Conservation (phyloP, 129 eudicot species). For the Pittosporum tobira region DNA sequence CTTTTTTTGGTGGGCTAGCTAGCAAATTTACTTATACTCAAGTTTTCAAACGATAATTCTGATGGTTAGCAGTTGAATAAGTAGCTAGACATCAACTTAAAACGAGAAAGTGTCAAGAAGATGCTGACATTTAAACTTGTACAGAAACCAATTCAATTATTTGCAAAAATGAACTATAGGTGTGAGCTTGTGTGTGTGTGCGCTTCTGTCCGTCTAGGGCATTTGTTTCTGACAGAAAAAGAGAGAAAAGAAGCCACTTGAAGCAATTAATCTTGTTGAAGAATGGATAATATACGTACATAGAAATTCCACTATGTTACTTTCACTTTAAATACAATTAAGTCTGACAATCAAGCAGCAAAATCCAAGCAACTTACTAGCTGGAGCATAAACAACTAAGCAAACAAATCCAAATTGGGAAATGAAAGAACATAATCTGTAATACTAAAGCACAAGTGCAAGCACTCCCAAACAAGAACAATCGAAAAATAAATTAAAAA, state of each 20-base stretch:
- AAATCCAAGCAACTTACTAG: too few species aligned
- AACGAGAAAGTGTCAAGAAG: not conserved
- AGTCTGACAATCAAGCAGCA: not conserved
- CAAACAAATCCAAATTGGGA: conserved; percentile 4
- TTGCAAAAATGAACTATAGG: not conserved
- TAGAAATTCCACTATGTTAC: not conserved
- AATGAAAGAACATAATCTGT: not conserved
- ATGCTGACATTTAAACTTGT: not conserved
- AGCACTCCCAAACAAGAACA: conserved; percentile 9
- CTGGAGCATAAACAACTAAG: not conserved
- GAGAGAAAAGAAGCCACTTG: not conserved
- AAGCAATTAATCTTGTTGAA: not conserved
- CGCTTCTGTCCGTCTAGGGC: not conserved
- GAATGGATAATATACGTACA: not conserved
- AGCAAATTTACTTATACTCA: too few species aligned
- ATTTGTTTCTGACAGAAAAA: not conserved
- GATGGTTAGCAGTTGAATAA: not conserved
- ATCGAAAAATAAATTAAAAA: not conserved
- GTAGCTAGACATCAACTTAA: not conserved
- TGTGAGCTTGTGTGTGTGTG: not conserved
- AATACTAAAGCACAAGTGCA: conserved; percentile 1
- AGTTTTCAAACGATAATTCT: too few species aligned
- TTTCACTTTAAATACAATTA: not conserved
- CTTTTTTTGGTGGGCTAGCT: too few species aligned
- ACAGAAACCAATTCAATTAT: not conserved